Evolutionary conservation across 306 rosid genomes (phyloP), one percentile per base, ranked within the genome.

Genomic region (Mimosa bimucronata): DNA sequence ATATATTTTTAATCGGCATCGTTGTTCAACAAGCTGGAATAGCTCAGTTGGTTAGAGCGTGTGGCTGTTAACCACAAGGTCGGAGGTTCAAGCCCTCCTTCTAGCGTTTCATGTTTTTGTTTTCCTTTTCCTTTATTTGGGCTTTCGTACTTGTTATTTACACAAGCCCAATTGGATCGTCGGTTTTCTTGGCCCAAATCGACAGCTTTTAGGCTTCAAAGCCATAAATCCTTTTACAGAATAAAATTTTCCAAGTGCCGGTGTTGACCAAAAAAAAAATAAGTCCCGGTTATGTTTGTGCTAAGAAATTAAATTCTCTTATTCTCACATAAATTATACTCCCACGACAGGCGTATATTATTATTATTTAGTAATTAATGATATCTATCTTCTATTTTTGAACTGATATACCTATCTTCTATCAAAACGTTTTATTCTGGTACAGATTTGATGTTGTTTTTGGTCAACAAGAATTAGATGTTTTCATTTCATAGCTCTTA

Each of bases 81-180:
- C 83, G 83, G 78, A 79, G 83, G 83, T 79, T 79, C 83, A 34
- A 79, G 66, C 83, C 83, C 78, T 61, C 83, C 83, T 79, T 79
- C 78, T 72, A 79, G 83, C 71, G n/a, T 0, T 6, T 19, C 0
- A n/a, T 8, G 1, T 0, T 53, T 19, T 7, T 52, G 0, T 16
- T 4, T 15, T 15, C 2, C 57, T 50, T 16, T 50, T 50, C 25
- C 58, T 6, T 16, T 50, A 2, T 19, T 8, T 6, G 58, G 61
- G 26, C 26, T 25, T n/a, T 53, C 25, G 0, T n/a, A 3, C 12
- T n/a, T 19, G 6, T n/a, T 19, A 19, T 52, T 6, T 6, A 0
- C 2, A 52, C 7, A n/a, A 16, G 8, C 0, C 4, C 28, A 0
- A n/a, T 57, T 23, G 3, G 1, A 9, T 2, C 1, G 1, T 60